Evolutionary conservation across 192 early-diverging fungal species (phyloP), one percentile per base, ranked within the genome.

Genomic region (Coemansia sp.): DNA sequence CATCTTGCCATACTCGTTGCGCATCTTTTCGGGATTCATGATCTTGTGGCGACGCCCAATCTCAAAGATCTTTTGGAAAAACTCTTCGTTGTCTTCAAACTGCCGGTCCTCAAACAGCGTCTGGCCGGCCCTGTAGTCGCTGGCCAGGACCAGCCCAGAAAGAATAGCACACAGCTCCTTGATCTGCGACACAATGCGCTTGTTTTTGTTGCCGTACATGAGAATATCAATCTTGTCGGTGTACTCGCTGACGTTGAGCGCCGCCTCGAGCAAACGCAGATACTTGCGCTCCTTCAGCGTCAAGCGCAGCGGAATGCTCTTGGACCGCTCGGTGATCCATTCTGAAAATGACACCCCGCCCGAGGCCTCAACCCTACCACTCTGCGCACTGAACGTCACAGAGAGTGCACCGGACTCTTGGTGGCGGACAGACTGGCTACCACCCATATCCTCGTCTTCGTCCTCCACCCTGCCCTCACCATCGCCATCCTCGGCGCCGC

Each of bases 1-100:
- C 41, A 98, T 75, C 65, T 98, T 98, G 38, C 96, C 96, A 64
- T 98, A 98, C 19, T 89, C 89, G 47, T 81, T 77, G 46, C 96
- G 80, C 93, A 98, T 97, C 67, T 94, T 93, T 60, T 98, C 96
- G 0, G 96, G 96, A 55, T 92, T 89, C 87, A 88, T 89, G 60
- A 91, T 87, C 72, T 92, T 92, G 63, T 92, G 87, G 41, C 90
- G 82, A 47, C 90, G 78, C 20, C 81, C 81, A 24, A 82, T 76
- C 65, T 82, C 81, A 50, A 82, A 82, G 15, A 92, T 79, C 28
- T 71, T 76, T 49, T 88, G 85, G 64, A 83, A 92, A 38, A 91
- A 91, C 27, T 84, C 83, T 30, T 84, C 83, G 61, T 92, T 91
- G 27, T 87, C 83, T 37, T 80, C 86, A 55, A 80, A 82, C 52